Evolutionary conservation across 257 asterid genomes (phyloP).

Genomic region (Anisodus acutangulus): DNA sequence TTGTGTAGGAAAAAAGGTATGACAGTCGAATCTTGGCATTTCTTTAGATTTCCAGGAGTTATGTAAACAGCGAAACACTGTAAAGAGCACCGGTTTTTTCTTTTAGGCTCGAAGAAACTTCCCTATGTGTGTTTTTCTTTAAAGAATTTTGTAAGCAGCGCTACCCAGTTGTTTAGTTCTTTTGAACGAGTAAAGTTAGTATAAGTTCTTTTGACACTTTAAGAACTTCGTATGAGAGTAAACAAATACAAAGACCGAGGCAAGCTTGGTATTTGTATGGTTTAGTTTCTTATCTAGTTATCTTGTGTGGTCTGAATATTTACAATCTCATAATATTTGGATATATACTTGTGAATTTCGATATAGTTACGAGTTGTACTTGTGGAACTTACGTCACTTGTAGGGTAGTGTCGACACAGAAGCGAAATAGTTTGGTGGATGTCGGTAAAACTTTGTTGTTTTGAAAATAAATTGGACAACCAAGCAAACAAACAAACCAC

Average conservation of each 20-base stretch:
- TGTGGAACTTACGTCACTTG: no score
- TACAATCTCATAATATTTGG: not conserved
- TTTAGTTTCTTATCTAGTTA: no score
- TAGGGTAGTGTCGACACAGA: not conserved
- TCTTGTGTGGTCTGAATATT: no score
- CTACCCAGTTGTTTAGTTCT: not conserved
- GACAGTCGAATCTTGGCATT: conserved; percentile 6
- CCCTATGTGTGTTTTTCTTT: not conserved
- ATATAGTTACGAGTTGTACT: not conserved
- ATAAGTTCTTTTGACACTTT: not conserved
- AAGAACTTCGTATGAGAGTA: not conserved
- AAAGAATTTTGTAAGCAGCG: not conserved
- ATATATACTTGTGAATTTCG: not conserved
- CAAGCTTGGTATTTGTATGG: not conserved
- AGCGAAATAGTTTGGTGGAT: not conserved
- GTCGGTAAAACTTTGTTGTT: no score
- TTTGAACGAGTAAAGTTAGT: not conserved
- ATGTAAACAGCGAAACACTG: not conserved
- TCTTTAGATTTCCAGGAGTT: not conserved
- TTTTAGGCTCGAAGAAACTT: not conserved
- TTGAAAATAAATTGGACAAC: not conserved
- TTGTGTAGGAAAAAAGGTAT: not conserved
- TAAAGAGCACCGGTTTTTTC: not conserved
- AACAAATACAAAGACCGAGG: not conserved
- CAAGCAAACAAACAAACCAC: not conserved